Evolutionary conservation across 2,329 filamentous ascomycete species (phyloP).

Genomic region (Verticillium dahliae): DNA sequence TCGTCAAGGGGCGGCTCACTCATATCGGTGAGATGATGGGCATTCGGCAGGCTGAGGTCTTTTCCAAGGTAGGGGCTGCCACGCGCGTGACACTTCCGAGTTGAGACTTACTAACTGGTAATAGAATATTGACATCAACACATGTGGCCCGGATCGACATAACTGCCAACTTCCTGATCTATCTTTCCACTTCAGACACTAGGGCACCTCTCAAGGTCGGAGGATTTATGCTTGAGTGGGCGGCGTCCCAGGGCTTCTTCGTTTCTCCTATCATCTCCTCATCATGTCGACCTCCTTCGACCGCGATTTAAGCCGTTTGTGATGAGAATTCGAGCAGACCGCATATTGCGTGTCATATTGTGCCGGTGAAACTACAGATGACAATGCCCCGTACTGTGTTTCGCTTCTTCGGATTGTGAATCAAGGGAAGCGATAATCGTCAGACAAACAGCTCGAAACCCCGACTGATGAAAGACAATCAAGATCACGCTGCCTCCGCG

Average conservation of each 20-base stretch:
- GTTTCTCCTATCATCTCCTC: not conserved
- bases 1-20: slow-evolving; percentile 12
- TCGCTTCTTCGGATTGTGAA: no score
- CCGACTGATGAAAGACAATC: no score
- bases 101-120: not conserved
- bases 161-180: slow-evolving; percentile 8
- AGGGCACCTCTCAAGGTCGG: not conserved
- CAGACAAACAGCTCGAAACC: no score
- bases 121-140: not conserved
- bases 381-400: no score
- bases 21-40: slow-evolving; percentile 15
- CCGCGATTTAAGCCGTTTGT: no score
- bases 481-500: no score
- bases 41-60: slow-evolving; percentile 16
- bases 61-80: slow-evolving; percentile 11
- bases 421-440: no score
- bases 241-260: not conserved
- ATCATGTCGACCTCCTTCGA: no score
- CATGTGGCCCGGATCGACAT: slow-evolving; percentile 3
- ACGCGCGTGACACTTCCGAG: not conserved
- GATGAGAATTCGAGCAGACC: no score
- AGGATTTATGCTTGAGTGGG: not conserved
- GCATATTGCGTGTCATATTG: no score
- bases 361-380: no score
- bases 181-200: slow-evolving; percentile 6